Base-by-base conservation (phyloP, 352 stramenopile genomes). In the Globisporangium rhizosaccharum region DNA sequence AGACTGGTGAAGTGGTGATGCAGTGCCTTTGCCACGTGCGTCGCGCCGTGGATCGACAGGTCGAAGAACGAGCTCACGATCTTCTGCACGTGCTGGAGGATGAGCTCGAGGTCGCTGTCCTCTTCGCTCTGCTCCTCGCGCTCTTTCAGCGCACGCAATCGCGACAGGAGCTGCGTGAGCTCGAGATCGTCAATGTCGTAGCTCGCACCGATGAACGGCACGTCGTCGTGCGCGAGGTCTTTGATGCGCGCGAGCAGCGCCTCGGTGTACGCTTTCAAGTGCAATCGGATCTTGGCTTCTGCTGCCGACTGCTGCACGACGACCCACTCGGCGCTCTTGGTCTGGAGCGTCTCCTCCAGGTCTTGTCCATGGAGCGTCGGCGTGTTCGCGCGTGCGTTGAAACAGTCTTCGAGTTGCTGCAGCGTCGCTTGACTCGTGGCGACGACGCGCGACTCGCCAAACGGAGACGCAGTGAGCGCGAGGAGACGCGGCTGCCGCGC, bases 381-480 rank as follows among this genome's bases (percentile, higher is more conserved):
- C 2, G 81, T 73, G 46, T 92, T 86, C 1, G 88, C 53, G 9
- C 72, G 67, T 30, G 77, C 76, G 26, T 77, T 73, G 60, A 82
- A 92, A 9, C 62, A 62, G 39, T 65, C 48, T 2, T 63, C 67
- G 9, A 92, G 68, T 11, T 79, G 81, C 2, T 37, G 62, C 11
- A 90, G 51, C 14, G 66, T 61, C 30, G 11, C 48, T 33, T 76
- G 72, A 17, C 77, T 77, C 9, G 62, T 62, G 26, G 57, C 59
- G 48, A 78, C 62, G 4, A 68, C 66, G 23, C 76, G 69, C 20
- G 68, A 69, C 53, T 90, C 73, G 1, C 83, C 83, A 51, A 91
- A 92, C 28, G 81, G 81, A 1, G 83, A 93, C 6, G 83, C 83
- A 2, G 81, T 91, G 36, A 93, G 63, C 20, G 66, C 81, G 36